phyloP scores from a whole-genome alignment of 257 asterid species.

The Solanum stenotomum region DNA sequence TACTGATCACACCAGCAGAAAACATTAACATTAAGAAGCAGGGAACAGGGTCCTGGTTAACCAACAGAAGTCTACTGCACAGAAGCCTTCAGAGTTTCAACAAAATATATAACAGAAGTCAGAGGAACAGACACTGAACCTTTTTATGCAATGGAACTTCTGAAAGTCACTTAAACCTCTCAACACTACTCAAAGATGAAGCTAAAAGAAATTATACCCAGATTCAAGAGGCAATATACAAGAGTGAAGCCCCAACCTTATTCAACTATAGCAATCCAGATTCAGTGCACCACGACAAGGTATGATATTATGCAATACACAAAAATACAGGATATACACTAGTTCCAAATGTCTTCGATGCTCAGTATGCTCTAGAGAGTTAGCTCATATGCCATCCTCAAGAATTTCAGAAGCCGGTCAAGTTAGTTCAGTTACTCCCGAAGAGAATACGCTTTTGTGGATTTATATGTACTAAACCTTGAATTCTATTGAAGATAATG shows the following conservation, averaged over 20 bases:
- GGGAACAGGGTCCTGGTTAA: constrained; percentile 21
- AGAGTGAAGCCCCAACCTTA: constrained; percentile 23
- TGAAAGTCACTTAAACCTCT: not conserved
- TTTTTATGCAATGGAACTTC: not conserved
- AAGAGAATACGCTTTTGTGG: not conserved
- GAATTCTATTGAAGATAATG: not conserved
- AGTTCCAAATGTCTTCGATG: not conserved
- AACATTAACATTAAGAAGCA: constrained; percentile 7
- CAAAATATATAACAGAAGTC: not conserved
- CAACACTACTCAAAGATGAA: not conserved
- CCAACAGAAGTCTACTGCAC: constrained; percentile 12
- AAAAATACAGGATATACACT: not conserved
- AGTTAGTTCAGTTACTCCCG: not conserved
- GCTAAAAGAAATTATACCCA: not conserved
- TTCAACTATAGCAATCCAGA: constrained; percentile 11
- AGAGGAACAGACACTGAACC: not conserved
- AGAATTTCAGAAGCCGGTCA: not conserved
- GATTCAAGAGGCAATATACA: not conserved
- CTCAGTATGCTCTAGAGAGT: not conserved
- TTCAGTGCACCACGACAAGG: not conserved
- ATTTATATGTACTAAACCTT: not conserved
- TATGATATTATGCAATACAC: not conserved
- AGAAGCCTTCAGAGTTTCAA: not conserved
- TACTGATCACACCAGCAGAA: constrained; percentile 6
- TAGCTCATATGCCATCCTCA: not conserved